These are phyloP conservation scores for Cystofilobasidium capitatum DNA, from an alignment of 768 basidiomycete genomes.

Conservation along the genomic window DNA sequence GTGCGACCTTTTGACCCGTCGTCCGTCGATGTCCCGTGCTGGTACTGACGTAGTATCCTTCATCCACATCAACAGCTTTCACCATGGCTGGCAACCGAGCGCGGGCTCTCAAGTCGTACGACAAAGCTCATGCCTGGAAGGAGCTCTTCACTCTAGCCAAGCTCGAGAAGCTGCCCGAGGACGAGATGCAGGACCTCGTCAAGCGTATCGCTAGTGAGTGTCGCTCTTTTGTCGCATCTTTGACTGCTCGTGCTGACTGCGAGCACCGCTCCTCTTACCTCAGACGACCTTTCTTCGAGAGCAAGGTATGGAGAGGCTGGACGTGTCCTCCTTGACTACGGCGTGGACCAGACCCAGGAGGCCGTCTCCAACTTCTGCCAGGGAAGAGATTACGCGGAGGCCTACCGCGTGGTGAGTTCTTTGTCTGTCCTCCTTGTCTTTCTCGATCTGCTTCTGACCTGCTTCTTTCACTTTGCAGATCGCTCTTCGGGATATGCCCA, in stretches of 20 bases:
- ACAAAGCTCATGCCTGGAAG: constrained; percentile 80
- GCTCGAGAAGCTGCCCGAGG: constrained; percentile 45
- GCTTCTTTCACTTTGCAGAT: constrained; percentile 44
- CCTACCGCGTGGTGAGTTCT: constrained; percentile 63
- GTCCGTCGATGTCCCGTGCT: neutral
- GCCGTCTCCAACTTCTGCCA: constrained; percentile 67
- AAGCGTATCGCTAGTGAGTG: constrained; percentile 68
- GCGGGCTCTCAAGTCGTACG: constrained; percentile 80
- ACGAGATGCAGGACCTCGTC: constrained; percentile 56
- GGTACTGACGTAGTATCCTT: constrained; percentile 8
- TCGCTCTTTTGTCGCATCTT: neutral
- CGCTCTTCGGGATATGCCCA: constrained; percentile 47
- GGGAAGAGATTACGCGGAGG: constrained; percentile 78
- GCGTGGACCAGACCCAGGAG: constrained; percentile 56
- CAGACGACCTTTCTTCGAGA: constrained; percentile 74
- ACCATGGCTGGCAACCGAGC: constrained; percentile 52
- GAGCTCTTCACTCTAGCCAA: constrained; percentile 75
- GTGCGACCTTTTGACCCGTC: constrained; percentile 42
- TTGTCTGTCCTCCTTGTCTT: neutral
- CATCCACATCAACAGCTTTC: constrained; percentile 49
- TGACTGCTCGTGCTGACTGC: neutral
- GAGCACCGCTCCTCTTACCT: neutral
- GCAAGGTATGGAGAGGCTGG: constrained; percentile 73
- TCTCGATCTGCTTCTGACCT: neutral
- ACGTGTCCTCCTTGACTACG: constrained; percentile 72